phyloP scores from a whole-genome alignment of 495 filamentous ascomycete species.

The Talaromyces borbonicus region DNA sequence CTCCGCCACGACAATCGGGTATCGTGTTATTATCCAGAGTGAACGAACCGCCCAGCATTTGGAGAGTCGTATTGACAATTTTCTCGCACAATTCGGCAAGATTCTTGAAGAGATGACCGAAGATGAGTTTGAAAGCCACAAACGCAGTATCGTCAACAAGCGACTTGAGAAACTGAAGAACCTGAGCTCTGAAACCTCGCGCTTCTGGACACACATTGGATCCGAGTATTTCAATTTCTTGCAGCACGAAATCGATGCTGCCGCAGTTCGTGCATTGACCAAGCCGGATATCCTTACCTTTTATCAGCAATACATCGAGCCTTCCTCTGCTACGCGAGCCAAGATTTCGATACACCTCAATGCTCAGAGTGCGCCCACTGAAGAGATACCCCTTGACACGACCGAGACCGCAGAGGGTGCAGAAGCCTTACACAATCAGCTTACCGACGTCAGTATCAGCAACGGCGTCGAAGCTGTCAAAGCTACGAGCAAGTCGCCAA shows the following conservation, averaged over 20 bases:
- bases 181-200: constrained; percentile 68
- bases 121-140: constrained; percentile 82
- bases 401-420: constrained; percentile 40
- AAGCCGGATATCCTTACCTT: constrained; percentile 75
- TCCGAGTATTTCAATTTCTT: constrained; percentile 87
- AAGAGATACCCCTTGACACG: constrained; percentile 15
- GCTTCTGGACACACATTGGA: constrained; percentile 77
- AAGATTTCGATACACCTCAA: constrained; percentile 77
- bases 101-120: constrained; percentile 67
- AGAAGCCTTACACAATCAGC: constrained; percentile 32
- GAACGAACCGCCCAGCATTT: constrained; percentile 76
- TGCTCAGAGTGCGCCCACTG: constrained; percentile 47
- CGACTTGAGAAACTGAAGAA: constrained; percentile 90
- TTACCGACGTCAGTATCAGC: constrained; percentile 27
- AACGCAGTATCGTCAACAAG: constrained; percentile 81
- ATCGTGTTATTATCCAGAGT: constrained; percentile 88
- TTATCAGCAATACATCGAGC: constrained; percentile 66
- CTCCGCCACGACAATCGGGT: constrained; percentile 64
- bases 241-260: constrained; percentile 67
- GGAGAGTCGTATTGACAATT: constrained; percentile 77
- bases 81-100: constrained; percentile 56
- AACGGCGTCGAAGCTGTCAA: constrained; percentile 8
- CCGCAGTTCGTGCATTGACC: constrained; percentile 58
- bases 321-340: constrained; percentile 58
- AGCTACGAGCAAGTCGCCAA: constrained; percentile 19